Base-by-base conservation (phyloP, 2,329 filamentous ascomycete genomes). In the Cladosporium sp. region DNA sequence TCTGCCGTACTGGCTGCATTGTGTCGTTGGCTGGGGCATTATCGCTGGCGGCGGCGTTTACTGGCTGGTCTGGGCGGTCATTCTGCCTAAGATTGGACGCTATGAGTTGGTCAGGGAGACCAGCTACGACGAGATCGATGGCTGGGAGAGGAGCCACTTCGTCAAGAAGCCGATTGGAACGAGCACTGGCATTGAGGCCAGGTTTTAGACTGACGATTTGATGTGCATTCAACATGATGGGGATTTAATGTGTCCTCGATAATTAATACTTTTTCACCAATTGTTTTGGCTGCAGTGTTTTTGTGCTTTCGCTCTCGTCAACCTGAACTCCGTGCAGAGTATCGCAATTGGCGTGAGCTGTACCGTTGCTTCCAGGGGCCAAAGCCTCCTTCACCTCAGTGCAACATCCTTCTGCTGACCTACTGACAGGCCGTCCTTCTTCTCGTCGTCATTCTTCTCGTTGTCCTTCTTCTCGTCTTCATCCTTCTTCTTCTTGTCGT, bases 1-100 rank as follows among this genome's bases (percentile, higher is more conserved):
- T n/a, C 72, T 85, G 49, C 83, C 83, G 0, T 85, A 85, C 73
- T 85, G 80, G 68, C 76, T 84, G 49, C 83, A 85, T 70, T 85
- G 83, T 62, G 79, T 85, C 25, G 83, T 85, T 21, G 83, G 83
- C 0, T 74, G 83, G 53, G 82, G 73, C 0, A 80, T 85, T 58
- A 82, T 86, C 65, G 78, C 74, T 3, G 76, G 79, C 10, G 84
- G 83, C 11, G 83, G 80, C 6, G 70, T 84, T 0, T 85, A 85
- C 70, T 85, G 82, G 77, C 57, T 84, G 6, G 67, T 83, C 7
- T 85, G 83, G 83, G 81, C 83, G 1, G 73, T 82, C 10, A 58
- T 84, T 7, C 66, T 84, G 66, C 83, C 83, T 0, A 77, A 78
- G 59, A 58, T 80, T n/a, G 78, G 78, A 2, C 69, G 70, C 18